phyloP scores from a whole-genome alignment of 768 basidiomycete genomes.

The Podaxis sp. region DNA sequence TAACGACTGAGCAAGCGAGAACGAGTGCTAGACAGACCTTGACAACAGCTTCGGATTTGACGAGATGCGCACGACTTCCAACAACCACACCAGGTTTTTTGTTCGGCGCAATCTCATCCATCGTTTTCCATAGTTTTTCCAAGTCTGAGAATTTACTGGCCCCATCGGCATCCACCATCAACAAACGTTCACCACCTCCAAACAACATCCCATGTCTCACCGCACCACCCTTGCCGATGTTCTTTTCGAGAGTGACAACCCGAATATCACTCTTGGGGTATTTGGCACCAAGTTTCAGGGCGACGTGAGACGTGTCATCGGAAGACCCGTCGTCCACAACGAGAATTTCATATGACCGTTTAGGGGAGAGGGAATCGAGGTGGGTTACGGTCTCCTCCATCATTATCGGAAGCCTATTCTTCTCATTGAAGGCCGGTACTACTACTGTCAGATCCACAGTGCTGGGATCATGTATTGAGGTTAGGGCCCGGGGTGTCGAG shows the following conservation, averaged over 20 bases:
- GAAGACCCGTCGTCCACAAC: constrained; percentile 89
- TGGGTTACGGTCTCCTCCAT: constrained; percentile 72
- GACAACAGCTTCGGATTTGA: constrained; percentile 89
- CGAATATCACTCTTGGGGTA: constrained; percentile 64
- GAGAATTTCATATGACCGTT: constrained; percentile 75
- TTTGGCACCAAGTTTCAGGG: constrained; percentile 61
- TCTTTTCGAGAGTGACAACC: constrained; percentile 74
- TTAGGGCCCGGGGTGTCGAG: constrained; percentile 52
- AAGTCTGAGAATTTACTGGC: constrained; percentile 88
- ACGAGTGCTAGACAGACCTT: constrained; percentile 55
- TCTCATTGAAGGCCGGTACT: constrained; percentile 92
- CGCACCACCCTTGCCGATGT: constrained; percentile 91
- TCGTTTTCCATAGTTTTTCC: constrained; percentile 71
- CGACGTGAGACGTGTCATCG: constrained; percentile 69
- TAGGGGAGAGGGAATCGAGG: constrained; percentile 36
- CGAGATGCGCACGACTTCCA: constrained; percentile 91
- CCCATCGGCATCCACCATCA: constrained; percentile 96
- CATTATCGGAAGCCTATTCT: constrained; percentile 81
- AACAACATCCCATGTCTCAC: constrained; percentile 91
- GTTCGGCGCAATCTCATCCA: constrained; percentile 59
- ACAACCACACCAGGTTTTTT: constrained; percentile 66
- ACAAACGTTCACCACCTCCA: constrained; percentile 69
- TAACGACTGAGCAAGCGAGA: not conserved
- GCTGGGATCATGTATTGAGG: constrained; percentile 53
- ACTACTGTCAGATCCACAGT: constrained; percentile 76